A percentile compares a stretch with the other conserved stretches of the same genome.
These are phyloP conservation scores for Flueggea neowawraea DNA, from an alignment of 441 rosid genomes.

Conservation along the genomic window DNA sequence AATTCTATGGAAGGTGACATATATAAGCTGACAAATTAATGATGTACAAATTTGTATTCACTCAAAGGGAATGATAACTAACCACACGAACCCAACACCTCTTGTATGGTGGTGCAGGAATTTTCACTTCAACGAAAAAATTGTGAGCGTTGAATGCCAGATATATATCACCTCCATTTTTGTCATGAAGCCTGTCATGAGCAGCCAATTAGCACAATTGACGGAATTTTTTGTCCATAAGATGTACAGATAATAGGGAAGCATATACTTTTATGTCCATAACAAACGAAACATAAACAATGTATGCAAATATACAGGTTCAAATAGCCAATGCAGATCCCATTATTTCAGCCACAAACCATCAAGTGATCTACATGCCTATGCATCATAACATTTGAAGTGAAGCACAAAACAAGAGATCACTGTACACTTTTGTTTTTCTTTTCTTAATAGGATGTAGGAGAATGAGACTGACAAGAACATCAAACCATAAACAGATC, in stretches of 20 bases:
- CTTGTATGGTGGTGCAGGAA: conserved; percentile 54
- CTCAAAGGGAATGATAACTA: conserved; percentile 21
- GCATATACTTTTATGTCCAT: background rate
- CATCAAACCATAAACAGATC: background rate
- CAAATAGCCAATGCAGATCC: too few species aligned
- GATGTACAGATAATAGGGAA: background rate
- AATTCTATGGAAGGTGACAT: too few species aligned
- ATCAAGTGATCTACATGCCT: background rate
- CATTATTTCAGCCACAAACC: background rate
- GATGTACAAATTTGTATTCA: too few species aligned
- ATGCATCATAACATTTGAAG: too few species aligned
- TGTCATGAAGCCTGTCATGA: conserved; percentile 67
- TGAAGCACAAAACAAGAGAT: too few species aligned
- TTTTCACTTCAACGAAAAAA: conserved; percentile 52
- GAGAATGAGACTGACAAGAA: too few species aligned
- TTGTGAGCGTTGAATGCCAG: conserved; percentile 79
- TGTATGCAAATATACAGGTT: background rate
- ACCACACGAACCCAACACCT: conserved; percentile 88
- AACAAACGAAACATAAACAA: background rate
- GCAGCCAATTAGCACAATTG: too few species aligned
- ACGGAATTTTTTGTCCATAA: too few species aligned
- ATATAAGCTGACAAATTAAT: too few species aligned
- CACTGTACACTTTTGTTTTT: too few species aligned
- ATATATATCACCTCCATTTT: conserved; percentile 54
- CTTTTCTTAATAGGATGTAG: too few species aligned